Conservation (phyloP, 345 rosid species). For the Arabidopsis suecica region DNA sequence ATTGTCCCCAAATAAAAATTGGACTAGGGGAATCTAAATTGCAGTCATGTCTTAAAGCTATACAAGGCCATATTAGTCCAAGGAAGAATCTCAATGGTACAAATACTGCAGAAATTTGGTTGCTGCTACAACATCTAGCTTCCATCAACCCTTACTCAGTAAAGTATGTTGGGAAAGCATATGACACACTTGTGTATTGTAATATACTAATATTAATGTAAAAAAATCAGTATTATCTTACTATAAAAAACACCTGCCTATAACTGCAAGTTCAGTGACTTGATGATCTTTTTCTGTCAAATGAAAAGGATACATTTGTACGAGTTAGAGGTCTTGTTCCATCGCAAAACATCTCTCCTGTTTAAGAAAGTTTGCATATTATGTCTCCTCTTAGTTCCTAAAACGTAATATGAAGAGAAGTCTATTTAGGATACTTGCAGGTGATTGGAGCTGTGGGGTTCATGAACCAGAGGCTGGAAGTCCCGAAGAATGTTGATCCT, state of each 20-base stretch:
- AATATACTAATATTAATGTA: not conserved
- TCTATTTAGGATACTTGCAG: constrained; percentile 56
- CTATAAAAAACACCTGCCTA: not conserved
- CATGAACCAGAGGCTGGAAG: constrained; percentile 88
- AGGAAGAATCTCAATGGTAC: not conserved
- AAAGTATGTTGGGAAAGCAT: not conserved
- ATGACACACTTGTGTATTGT: not conserved
- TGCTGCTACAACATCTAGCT: constrained; percentile 4
- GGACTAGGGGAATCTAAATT: not conserved
- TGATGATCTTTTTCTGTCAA: not conserved
- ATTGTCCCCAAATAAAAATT: not conserved
- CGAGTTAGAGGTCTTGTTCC: not conserved
- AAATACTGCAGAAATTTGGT: not conserved
- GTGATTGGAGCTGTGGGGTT: constrained; percentile 98
- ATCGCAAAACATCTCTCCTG: not conserved
- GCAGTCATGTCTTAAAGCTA: not conserved
- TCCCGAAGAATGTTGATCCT: constrained; percentile 80
- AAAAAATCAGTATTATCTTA: not conserved
- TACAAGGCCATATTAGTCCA: not conserved
- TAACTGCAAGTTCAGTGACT: constrained; percentile 11
- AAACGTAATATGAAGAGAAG: constrained; percentile 32
- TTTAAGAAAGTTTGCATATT: constrained; percentile 2
- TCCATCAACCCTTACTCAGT: constrained; percentile 5
- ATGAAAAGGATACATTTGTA: not conserved
- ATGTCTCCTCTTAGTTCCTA: not conserved